These are phyloP conservation scores for Globisporangium spiculum DNA, from an alignment of 352 stramenopile genomes.

Conservation along the genomic window DNA sequence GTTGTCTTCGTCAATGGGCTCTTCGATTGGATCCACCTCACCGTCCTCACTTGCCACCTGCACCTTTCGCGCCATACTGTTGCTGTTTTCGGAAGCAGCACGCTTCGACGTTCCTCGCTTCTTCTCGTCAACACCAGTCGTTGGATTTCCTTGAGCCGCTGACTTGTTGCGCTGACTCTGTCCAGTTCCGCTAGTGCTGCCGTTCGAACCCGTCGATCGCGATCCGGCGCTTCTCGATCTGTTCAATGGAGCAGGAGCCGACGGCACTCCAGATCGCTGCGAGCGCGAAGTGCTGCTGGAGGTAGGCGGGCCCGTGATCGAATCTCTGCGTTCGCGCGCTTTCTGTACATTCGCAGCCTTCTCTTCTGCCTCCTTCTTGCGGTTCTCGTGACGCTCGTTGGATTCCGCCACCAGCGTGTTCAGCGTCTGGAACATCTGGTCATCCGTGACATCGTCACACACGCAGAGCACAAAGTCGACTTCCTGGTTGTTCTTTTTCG, in stretches of 20 bases:
- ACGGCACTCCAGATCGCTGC: constrained; percentile 1
- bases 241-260: background rate
- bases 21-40: constrained; percentile 33
- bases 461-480: constrained; percentile 89
- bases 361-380: constrained; percentile 34
- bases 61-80: constrained; percentile 11
- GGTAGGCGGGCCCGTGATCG: constrained; percentile 14
- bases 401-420: constrained; percentile 74
- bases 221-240: constrained; percentile 17
- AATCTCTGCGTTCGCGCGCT: constrained; percentile 30
- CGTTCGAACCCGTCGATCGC: constrained; percentile 6
- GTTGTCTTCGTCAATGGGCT: constrained; percentile 66
- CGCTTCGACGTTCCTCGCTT: background rate
- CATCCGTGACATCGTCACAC: constrained; percentile 85
- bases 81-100: constrained; percentile 8
- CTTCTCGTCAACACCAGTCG: constrained; percentile 1
- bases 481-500: constrained; percentile 57
- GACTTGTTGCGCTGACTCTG: constrained; percentile 7
- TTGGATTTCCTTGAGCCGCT: background rate
- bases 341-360: constrained; percentile 23
- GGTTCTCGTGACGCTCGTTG: constrained; percentile 64
- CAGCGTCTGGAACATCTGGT: constrained; percentile 90
- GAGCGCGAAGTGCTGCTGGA: constrained; percentile 1
- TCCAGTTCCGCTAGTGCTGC: background rate
- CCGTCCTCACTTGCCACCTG: constrained; percentile 40